Percentiles rank a stretch among this genome's conserved stretches.
phyloP scores from a whole-genome alignment of 768 basidiomycete genomes.

The Mycena galericulata region DNA sequence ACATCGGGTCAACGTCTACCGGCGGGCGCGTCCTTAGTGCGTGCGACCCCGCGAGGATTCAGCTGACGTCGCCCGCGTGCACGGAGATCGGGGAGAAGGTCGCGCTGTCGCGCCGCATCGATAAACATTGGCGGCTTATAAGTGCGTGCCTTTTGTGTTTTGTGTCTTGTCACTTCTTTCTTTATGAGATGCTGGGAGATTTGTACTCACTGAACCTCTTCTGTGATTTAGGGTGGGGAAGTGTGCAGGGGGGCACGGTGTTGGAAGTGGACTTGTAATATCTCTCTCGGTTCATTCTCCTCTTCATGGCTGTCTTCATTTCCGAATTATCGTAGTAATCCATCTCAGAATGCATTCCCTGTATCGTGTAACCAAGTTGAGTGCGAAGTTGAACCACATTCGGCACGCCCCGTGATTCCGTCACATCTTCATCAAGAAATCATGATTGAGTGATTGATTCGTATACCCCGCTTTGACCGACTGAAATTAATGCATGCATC shows the following conservation, averaged over 20 bases:
- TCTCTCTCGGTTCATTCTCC: slow-evolving; percentile 14
- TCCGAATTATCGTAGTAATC: too few relatives aligned
- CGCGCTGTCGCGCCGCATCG: slow-evolving; percentile 92
- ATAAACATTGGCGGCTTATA: slow-evolving; percentile 98
- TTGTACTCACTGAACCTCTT: too few relatives aligned
- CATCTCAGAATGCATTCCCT: too few relatives aligned
- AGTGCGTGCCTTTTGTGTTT: slow-evolving; percentile 62
- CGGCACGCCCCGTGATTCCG: too few relatives aligned
- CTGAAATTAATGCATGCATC: too few relatives aligned
- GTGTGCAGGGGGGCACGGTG: slow-evolving; percentile 86
- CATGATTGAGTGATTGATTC: too few relatives aligned
- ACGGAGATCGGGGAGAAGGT: slow-evolving; percentile 99
- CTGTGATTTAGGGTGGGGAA: slow-evolving; percentile 81
- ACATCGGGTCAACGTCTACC: slow-evolving; percentile 97
- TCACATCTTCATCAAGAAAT: too few relatives aligned
- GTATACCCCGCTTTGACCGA: too few relatives aligned
- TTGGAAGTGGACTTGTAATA: slow-evolving; percentile 75
- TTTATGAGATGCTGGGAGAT: neutral
- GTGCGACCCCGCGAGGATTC: slow-evolving; percentile 95
- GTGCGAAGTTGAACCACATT: too few relatives aligned
- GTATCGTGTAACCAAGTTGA: too few relatives aligned
- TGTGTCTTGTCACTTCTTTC: neutral
- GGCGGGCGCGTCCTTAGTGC: slow-evolving; percentile 95
- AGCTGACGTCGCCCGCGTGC: slow-evolving; percentile 94
- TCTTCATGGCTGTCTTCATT: too few relatives aligned